Conservation (phyloP, 768 basidiomycete genomes). For the Amanita rubescens region DNA sequence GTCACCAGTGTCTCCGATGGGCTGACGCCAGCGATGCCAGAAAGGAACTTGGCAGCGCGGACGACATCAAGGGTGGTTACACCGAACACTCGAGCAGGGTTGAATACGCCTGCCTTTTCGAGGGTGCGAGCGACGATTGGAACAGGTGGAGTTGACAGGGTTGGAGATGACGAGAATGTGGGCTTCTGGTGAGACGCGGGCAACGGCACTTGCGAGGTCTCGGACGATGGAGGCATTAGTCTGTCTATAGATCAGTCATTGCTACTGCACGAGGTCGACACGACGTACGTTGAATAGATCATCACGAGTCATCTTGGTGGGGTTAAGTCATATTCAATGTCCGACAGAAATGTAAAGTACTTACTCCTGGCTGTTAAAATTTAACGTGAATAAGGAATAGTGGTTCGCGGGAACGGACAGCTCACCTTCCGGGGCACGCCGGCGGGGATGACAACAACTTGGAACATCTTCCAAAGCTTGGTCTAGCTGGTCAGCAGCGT, state of each 20-base stretch:
- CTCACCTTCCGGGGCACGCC: slow-evolving; percentile 96
- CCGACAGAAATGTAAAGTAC: slow-evolving; percentile 23
- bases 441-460: slow-evolving; percentile 96
- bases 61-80: slow-evolving; percentile 98
- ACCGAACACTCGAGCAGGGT: slow-evolving; percentile 87
- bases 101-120: slow-evolving; percentile 86
- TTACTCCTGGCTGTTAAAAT: slow-evolving; percentile 68
- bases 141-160: slow-evolving; percentile 97
- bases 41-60: slow-evolving; percentile 88
- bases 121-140: slow-evolving; percentile 93
- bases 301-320: slow-evolving; percentile 83
- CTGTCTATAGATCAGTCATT: slow-evolving; percentile 29
- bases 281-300: slow-evolving; percentile 86
- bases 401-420: slow-evolving; percentile 9
- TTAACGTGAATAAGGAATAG: slow-evolving; percentile 10
- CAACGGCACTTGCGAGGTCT: slow-evolving; percentile 86
- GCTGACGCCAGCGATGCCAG: slow-evolving; percentile 54
- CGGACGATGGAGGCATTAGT: slow-evolving; percentile 98
- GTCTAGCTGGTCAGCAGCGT: slow-evolving; percentile 81
- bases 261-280: not conserved
- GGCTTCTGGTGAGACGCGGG: slow-evolving; percentile 83
- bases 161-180: slow-evolving; percentile 96
- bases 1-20: slow-evolving; percentile 68
- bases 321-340: slow-evolving; percentile 1
- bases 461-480: slow-evolving; percentile 80